phyloP scores from a whole-genome alignment of 768 basidiomycete genomes.

The Paxillus rubicundulus region DNA sequence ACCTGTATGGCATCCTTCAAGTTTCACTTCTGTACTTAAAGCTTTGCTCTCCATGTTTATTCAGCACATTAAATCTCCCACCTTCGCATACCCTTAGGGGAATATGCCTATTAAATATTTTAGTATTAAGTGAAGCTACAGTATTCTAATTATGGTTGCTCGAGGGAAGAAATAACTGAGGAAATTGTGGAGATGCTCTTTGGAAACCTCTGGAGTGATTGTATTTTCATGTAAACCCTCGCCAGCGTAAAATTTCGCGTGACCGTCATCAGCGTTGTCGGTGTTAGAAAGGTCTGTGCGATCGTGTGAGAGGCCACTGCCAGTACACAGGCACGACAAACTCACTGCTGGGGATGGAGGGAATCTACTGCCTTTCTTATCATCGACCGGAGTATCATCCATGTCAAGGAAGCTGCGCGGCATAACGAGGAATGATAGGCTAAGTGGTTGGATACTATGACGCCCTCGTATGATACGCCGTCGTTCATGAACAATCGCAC shows the following conservation, averaged over 20 bases:
- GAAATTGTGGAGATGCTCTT: background rate
- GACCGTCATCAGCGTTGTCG: background rate
- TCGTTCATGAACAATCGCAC: constrained; percentile 17
- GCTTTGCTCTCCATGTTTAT: too few relatives aligned
- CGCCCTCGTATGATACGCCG: constrained; percentile 14
- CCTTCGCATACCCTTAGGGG: too few relatives aligned
- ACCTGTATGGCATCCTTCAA: too few relatives aligned
- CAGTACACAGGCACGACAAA: background rate
- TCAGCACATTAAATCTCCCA: too few relatives aligned
- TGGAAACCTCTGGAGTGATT: background rate
- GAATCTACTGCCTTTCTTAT: background rate
- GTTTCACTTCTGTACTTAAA: too few relatives aligned
- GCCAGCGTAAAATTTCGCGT: constrained; percentile 17
- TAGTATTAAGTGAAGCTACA: too few relatives aligned
- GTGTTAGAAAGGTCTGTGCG: constrained; percentile 3
- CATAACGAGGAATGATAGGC: constrained; percentile 8
- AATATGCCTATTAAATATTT: too few relatives aligned
- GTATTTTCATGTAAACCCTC: background rate
- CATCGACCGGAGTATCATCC: background rate
- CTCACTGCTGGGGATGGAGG: constrained; percentile 16
- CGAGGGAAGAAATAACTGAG: too few relatives aligned
- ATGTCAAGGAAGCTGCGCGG: background rate
- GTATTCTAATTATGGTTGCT: too few relatives aligned
- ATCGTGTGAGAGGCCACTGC: background rate
- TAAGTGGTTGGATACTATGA: background rate